Evolutionary conservation across 169 alveolate genomes (phyloP), one percentile per base, ranked within the genome.

Genomic region (Cyclospora cayetanensis): DNA sequence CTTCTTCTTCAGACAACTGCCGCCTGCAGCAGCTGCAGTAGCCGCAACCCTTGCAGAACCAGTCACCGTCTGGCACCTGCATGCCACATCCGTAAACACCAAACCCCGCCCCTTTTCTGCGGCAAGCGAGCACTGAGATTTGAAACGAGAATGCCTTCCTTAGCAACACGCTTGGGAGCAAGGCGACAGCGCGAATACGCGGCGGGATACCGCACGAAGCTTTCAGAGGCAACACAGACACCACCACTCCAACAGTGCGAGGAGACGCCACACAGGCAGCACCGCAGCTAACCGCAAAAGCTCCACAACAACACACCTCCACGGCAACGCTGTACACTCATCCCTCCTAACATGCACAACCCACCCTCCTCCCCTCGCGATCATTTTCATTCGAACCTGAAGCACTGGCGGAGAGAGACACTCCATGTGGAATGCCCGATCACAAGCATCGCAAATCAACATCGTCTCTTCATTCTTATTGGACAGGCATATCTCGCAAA

Each of bases 381-480:
- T n/a, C 20, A 25, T 20, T 22, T 20, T 22, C 22, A 22, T 4
- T 12, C 80, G 18, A 2, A 88, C 93, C 93, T 88, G 89, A 2
- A 18, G 80, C 27, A 88, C 93, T 4, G 93, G 89, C 25, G 93
- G 93, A n/a, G 55, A 31, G 9, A 88, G 29, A 39, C 96, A 94
- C 25, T 94, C 96, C 91, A 94, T 79, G 93, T 94, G 96, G 35
- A 25, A 94, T 12, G 96, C 95, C 15, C 96, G 27, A 65, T 94
- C 96, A 76, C 96, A 94, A 20, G 96, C 65, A 74, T 94, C 96
- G 87, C 96, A 94, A 11, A 94, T 94, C 27, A 94, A 65, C 92
- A 94, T 53, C 29, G 94, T 94, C 25, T 93, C 92, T 27, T 93
- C 96, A 15, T 43, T 83, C 39, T 52, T 82, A 74, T 90, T 35